Evolutionary conservation across 768 basidiomycete species (phyloP), one percentile per base, ranked within the genome.

Genomic region (Lyophyllum semitale): DNA sequence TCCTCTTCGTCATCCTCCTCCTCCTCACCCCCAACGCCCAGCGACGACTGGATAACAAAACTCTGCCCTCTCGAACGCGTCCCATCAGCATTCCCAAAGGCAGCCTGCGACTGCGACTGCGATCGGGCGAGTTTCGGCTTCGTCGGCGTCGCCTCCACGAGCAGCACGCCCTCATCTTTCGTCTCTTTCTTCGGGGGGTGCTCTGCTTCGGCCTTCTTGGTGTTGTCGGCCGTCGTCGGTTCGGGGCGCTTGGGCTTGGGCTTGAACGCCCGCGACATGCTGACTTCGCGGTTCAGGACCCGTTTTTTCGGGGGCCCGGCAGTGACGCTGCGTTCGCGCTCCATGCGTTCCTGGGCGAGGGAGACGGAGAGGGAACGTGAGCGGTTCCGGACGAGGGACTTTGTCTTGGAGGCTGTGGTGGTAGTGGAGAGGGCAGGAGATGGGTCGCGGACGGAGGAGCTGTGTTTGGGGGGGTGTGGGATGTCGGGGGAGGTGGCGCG

Each of bases 261-360:
- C 63, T 84, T 89, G 71, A 90, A 89, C 22, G 71, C 79, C 29
- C 88, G 79, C 17, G 84, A 84, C 89, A 91, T 92, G 70, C 87
- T 91, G 58, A 91, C 77, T 65, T 91, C 88, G 29, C 87, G 79
- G 54, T 77, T 84, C n/a, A 90, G 69, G 1, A 80, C 71, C 9
- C 81, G 77, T 58, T 82, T 83, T 63, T 83, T 82, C 22, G 57
- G 42, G 13, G 68, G 66, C 1, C 65, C 66, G n/a, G 70, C 63
- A 0, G 67, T 67, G 26, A 66, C 67, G 27, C 71, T 73, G 4
- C 68, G 74, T 63, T 73, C 73, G 45, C 63, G 73, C 60, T 74
- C 63, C 57, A 54, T 66, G 48, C 71, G 70, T 60, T 90, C 88
- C 57, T 85, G 83, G 8, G 85, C 84, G 5, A 91, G 77, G 0